Evolutionary conservation across 2,329 filamentous ascomycete genomes (phyloP).

Genomic region (Albophoma yamanashiensis): DNA sequence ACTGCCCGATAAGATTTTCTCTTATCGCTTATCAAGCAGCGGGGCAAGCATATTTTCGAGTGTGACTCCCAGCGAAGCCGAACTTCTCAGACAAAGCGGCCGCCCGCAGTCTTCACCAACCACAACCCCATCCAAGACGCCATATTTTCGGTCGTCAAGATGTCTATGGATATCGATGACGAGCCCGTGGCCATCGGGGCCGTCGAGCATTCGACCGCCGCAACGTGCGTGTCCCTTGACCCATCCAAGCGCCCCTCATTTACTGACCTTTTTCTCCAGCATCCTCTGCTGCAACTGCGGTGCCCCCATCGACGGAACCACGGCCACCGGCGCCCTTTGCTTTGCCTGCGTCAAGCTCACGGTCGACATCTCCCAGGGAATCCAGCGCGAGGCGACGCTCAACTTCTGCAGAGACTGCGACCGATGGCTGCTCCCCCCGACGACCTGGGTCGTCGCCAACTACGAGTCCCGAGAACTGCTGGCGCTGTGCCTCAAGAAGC

Average conservation of each 20-base stretch:
- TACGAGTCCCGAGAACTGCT: slow-evolving; percentile 88
- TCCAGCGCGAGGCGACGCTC: slow-evolving; percentile 80
- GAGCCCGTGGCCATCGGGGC: slow-evolving; percentile 26
- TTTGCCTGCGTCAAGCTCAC: slow-evolving; percentile 94
- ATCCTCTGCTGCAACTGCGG: slow-evolving; percentile 98
- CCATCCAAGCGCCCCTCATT: not conserved
- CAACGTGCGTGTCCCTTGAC: slow-evolving; percentile 25
- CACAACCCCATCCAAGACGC: slow-evolving; percentile 6
- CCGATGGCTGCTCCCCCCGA: slow-evolving; percentile 80
- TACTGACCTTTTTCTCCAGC: slow-evolving; percentile 8
- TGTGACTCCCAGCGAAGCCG: slow-evolving; percentile 2
- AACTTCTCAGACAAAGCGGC: slow-evolving; percentile 9
- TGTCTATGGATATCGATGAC: slow-evolving; percentile 35
- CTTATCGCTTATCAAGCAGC: slow-evolving; percentile 25
- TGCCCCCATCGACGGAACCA: slow-evolving; percentile 86
- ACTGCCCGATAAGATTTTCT: slow-evolving; percentile 16
- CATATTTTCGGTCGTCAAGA: slow-evolving; percentile 9
- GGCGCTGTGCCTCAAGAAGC: slow-evolving; percentile 79
- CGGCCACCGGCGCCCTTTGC: slow-evolving; percentile 77
- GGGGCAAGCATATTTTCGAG: slow-evolving; percentile 23
- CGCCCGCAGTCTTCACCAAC: slow-evolving; percentile 7
- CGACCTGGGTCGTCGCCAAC: slow-evolving; percentile 72
- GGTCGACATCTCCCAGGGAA: slow-evolving; percentile 83
- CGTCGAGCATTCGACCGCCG: slow-evolving; percentile 19
- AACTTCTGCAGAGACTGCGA: slow-evolving; percentile 94